A percentile compares a stretch with the other conserved stretches of the same genome.
These are phyloP conservation scores for Gynochthodes officinalis DNA, from an alignment of 257 asterid genomes.

Conservation along the genomic window DNA sequence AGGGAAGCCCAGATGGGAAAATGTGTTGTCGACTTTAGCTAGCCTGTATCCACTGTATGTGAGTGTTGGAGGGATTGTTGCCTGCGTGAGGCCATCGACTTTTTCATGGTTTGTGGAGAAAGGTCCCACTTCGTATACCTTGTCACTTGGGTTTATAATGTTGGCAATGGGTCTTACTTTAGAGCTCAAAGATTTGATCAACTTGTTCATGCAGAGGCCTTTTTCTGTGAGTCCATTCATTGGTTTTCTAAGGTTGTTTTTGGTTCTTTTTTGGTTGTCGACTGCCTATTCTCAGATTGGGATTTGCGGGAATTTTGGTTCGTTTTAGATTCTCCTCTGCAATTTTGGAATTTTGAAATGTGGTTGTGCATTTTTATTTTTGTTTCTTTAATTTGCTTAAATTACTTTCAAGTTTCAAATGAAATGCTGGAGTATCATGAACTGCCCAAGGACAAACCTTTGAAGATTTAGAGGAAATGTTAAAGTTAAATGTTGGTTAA, in stretches of 20 bases:
- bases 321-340: background rate
- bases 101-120: constrained; percentile 73
- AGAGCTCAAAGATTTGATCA: constrained; percentile 74
- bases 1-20: constrained; percentile 61
- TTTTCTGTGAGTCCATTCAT: constrained; percentile 49
- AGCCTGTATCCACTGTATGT: constrained; percentile 86
- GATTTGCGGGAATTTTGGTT: background rate
- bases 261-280: background rate
- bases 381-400: no score
- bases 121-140: constrained; percentile 69
- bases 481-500: background rate
- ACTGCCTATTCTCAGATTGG: background rate
- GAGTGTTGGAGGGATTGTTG: constrained; percentile 69
- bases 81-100: constrained; percentile 58
- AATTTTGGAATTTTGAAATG: background rate
- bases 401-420: background rate
- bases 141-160: constrained; percentile 82
- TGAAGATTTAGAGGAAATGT: background rate
- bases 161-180: constrained; percentile 83
- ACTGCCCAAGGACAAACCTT: background rate
- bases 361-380: background rate
- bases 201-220: constrained; percentile 49
- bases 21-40: constrained; percentile 55
- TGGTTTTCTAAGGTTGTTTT: background rate
- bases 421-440: background rate